A percentile compares a stretch with the other conserved stretches of the same genome.
Evolutionary conservation across 495 filamentous ascomycete genomes (phyloP).

Genomic region (Aspergillus conjunctus): DNA sequence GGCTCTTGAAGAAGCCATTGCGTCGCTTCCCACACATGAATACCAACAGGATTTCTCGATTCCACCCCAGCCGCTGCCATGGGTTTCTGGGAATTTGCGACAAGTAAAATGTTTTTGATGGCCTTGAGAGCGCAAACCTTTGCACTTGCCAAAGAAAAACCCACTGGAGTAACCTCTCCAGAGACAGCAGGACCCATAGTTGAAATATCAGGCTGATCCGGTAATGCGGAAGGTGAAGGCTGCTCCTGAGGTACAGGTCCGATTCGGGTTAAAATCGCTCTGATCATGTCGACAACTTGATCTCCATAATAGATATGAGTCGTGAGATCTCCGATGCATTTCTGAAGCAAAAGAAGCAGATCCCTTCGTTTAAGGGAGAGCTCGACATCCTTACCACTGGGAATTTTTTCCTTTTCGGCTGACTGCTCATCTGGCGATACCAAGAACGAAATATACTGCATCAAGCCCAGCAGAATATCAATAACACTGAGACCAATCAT

Average conservation of each 20-base stretch:
- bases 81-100: conserved; percentile 68
- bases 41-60: conserved; percentile 69
- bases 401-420: conserved; percentile 22
- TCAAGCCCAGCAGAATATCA: conserved; percentile 80
- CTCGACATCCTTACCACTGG: conserved; percentile 19
- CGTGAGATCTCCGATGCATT: conserved; percentile 80
- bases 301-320: conserved; percentile 94
- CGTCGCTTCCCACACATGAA: conserved; percentile 87
- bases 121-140: conserved; percentile 76
- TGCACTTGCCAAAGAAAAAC: conserved; percentile 71
- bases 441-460: conserved; percentile 74
- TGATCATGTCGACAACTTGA: conserved; percentile 89
- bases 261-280: conserved; percentile 71
- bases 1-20: conserved; percentile 84
- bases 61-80: conserved; percentile 62
- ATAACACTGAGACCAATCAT: conserved; percentile 93
- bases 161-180: conserved; percentile 39
- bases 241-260: conserved; percentile 59
- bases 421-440: conserved; percentile 52
- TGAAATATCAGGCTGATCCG: conserved; percentile 36
- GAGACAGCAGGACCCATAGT: conserved; percentile 13
- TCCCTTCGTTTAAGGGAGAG: conserved; percentile 49
- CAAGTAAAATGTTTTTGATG: conserved; percentile 75
- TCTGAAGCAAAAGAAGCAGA: conserved; percentile 66
- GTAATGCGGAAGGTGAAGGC: conserved; percentile 29